Evolutionary conservation across 352 stramenopile genomes (phyloP).

Genomic region (Phytophthora tubulina): DNA sequence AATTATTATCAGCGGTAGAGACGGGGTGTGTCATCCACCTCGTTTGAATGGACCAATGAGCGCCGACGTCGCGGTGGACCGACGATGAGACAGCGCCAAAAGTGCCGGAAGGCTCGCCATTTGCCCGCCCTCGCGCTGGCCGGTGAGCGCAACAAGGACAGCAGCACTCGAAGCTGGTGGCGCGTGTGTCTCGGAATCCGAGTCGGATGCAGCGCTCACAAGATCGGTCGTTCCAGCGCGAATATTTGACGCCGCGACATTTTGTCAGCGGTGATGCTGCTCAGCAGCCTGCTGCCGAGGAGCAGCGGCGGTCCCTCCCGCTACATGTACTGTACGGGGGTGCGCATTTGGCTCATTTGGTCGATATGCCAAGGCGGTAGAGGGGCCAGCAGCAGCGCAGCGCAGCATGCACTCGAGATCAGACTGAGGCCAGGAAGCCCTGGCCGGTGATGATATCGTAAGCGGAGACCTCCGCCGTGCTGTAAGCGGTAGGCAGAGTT

Average conservation of each 20-base stretch:
- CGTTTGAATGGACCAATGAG: constrained; percentile 27
- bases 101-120: constrained; percentile 7
- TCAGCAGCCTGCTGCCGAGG: background rate
- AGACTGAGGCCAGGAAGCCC: too few species aligned
- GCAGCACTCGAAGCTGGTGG: background rate
- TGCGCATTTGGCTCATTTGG: too few species aligned
- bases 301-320: too few species aligned
- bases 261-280: background rate
- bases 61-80: background rate
- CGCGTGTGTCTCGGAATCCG: background rate
- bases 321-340: too few species aligned
- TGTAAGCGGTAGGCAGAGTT: background rate
- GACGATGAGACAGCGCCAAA: constrained; percentile 20
- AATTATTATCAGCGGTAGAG: constrained; percentile 16
- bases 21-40: constrained; percentile 25
- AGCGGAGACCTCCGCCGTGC: background rate
- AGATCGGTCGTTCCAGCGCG: background rate
- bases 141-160: background rate
- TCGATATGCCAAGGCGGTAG: background rate
- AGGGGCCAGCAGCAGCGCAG: background rate
- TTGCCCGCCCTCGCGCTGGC: background rate
- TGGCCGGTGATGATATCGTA: background rate
- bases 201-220: background rate
- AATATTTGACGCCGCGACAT: constrained; percentile 30
- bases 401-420: too few species aligned